phyloP scores from a whole-genome alignment of 345 rosid genomes.

The Gossypium thurberi region DNA sequence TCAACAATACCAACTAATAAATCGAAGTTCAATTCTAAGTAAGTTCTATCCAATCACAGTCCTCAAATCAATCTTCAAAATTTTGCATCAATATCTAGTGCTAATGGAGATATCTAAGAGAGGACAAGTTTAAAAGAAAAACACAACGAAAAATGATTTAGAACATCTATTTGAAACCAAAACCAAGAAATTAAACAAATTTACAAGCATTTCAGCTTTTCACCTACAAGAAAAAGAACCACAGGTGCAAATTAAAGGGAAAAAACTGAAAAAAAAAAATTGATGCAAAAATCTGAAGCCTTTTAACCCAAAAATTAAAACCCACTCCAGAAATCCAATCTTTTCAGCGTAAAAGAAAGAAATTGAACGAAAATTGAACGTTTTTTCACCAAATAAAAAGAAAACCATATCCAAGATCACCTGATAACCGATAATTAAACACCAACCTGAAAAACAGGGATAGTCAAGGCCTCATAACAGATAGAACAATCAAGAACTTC shows the following conservation, averaged over 20 bases:
- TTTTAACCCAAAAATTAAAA: background rate
- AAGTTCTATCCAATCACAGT: background rate
- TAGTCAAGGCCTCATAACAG: constrained; percentile 39
- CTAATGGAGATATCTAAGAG: background rate
- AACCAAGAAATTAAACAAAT: background rate
- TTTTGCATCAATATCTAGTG: background rate
- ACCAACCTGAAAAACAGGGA: constrained; percentile 52
- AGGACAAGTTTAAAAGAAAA: background rate
- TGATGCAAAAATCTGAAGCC: background rate
- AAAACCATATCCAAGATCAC: background rate
- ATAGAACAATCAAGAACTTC: constrained; percentile 50
- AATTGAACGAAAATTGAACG: background rate
- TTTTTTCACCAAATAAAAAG: background rate
- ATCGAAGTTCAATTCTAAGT: background rate
- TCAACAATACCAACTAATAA: background rate
- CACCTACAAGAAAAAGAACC: background rate
- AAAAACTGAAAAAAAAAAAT: background rate
- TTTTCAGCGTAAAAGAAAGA: background rate
- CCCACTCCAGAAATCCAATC: background rate
- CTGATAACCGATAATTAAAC: background rate
- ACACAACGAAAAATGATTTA: background rate
- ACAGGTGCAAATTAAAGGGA: background rate
- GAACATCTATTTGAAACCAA: background rate
- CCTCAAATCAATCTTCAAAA: background rate
- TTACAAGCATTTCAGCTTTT: background rate